These are phyloP conservation scores for Oryza glumipatula DNA, from an alignment of 176 grass and related monocot genomes.

Conservation along the genomic window DNA sequence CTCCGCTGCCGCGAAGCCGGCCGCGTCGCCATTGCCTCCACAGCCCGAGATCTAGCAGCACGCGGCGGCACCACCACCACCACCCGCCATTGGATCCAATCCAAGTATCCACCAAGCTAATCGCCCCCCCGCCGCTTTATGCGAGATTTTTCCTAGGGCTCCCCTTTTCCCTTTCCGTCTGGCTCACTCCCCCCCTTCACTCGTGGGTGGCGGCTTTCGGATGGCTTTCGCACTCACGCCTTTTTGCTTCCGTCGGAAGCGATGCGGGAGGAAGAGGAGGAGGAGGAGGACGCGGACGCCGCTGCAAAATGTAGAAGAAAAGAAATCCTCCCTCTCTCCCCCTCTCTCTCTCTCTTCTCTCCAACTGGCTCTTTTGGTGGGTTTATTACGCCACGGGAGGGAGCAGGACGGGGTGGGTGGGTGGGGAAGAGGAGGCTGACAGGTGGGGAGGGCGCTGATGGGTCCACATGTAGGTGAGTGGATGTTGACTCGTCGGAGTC, in stretches of 20 bases:
- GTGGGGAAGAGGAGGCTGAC: background rate
- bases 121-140: constrained; percentile 39
- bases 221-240: constrained; percentile 48
- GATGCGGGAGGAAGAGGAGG: constrained; percentile 28
- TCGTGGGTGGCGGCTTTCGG: constrained; percentile 29
- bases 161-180: constrained; percentile 44
- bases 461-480: constrained; percentile 12
- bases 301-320: constrained; percentile 47
- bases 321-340: constrained; percentile 33
- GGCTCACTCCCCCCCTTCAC: constrained; percentile 20
- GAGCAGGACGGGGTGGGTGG: constrained; percentile 10
- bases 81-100: constrained; percentile 37
- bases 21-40: constrained; percentile 54
- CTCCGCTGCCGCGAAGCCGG: constrained; percentile 61
- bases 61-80: background rate
- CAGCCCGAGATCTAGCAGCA: constrained; percentile 51
- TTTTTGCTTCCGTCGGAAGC: constrained; percentile 82
- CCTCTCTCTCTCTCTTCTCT: background rate
- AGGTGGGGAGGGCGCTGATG: background rate
- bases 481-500: constrained; percentile 29
- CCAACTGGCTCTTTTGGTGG: constrained; percentile 20
- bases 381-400: constrained; percentile 10
- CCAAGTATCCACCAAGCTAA: constrained; percentile 12
- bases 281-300: constrained; percentile 13
- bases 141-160: constrained; percentile 59